Base-by-base conservation (phyloP, 164 flowering plant species). In the Dillenia turbinata region DNA sequence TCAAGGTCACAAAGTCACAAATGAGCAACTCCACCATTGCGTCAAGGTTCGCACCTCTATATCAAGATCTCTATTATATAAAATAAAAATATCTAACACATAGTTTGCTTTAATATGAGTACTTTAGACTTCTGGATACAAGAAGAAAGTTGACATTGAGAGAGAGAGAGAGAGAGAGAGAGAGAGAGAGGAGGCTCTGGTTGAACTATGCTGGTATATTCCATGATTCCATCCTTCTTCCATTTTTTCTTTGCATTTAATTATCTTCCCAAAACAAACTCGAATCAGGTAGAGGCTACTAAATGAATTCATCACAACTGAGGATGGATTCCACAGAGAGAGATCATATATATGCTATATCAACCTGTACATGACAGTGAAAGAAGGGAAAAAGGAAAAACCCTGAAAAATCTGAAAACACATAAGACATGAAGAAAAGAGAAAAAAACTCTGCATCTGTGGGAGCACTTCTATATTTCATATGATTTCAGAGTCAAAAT, bases 301-400 rank as follows among this genome's bases (percentile, higher is more conserved):
- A 12, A 8, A 8, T 55, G 14, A 26, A 51, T 13, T 56, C 64
- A 50, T 61, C 56, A 51, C 44, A 61, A 14, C 13, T 50, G 55
- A 61, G 48, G 40, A 49, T 24, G 14, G 43, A 57, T 14, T 14
- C 17, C 12, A 2, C 10, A 17, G 1, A 50, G 12, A 33, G 26
- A 50, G 22, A 19, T 49, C 0, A 46, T 40, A 43, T 44, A 40
- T 17, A 61, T 51, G 9, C 33, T 14, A 12, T 22, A 15, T 16
- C 40, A 44, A n/a, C 2, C 16, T 57, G 46, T 44, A 57, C 60
- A 57, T 16, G 49, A 5, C 14, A 57, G 7, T 14, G 52, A 44
- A 3, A 58, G 9, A 43, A 3, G 16, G 26, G 16, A 22, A 55
- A 3, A 4, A 49, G 44, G 14, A 52, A 44, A 12, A 8, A 62